A percentile compares a stretch with the other conserved stretches of the same genome.
Evolutionary conservation across 495 filamentous ascomycete species (phyloP).

Genomic region (Hypoxylon trugodes): DNA sequence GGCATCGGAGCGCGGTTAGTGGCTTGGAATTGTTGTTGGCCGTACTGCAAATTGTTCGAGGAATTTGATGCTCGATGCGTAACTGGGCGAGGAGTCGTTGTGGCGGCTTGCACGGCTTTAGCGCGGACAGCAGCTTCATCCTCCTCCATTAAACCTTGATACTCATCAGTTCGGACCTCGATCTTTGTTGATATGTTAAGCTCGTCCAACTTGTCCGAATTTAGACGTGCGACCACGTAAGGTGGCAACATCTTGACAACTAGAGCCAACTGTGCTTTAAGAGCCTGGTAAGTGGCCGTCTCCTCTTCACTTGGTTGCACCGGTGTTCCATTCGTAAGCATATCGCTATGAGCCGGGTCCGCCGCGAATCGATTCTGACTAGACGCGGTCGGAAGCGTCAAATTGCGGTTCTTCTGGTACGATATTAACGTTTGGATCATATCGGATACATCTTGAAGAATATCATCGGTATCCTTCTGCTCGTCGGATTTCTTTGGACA

Average conservation of each 20-base stretch:
- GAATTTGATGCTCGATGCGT: conserved; percentile 51
- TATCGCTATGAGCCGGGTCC: conserved; percentile 60
- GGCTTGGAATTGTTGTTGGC: conserved; percentile 51
- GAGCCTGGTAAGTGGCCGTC: conserved; percentile 72
- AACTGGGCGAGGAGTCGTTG: conserved; percentile 45
- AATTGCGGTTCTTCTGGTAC: conserved; percentile 82
- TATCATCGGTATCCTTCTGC: conserved; percentile 75
- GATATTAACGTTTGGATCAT: conserved; percentile 85
- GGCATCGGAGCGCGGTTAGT: conserved; percentile 50
- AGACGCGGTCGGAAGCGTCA: conserved; percentile 59
- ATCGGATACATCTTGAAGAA: conserved; percentile 81
- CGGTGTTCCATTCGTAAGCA: conserved; percentile 57
- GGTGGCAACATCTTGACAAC: conserved; percentile 82
- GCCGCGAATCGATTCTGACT: conserved; percentile 57
- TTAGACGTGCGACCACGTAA: conserved; percentile 83
- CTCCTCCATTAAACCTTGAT: conserved; percentile 85
- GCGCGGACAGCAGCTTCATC: conserved; percentile 66
- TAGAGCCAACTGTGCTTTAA: conserved; percentile 75
- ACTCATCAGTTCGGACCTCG: conserved; percentile 72
- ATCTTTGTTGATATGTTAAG: conserved; percentile 86
- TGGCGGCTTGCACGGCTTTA: conserved; percentile 48
- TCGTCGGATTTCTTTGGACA: conserved; percentile 55
- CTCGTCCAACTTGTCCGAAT: conserved; percentile 82
- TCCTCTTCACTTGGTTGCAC: conserved; percentile 70
- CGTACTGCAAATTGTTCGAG: conserved; percentile 44